Evolutionary conservation across 228 moss, liverwort and hornwort genomes (phyloP), one percentile per base, ranked within the genome.

Genomic region (Sphagnum fallax): DNA sequence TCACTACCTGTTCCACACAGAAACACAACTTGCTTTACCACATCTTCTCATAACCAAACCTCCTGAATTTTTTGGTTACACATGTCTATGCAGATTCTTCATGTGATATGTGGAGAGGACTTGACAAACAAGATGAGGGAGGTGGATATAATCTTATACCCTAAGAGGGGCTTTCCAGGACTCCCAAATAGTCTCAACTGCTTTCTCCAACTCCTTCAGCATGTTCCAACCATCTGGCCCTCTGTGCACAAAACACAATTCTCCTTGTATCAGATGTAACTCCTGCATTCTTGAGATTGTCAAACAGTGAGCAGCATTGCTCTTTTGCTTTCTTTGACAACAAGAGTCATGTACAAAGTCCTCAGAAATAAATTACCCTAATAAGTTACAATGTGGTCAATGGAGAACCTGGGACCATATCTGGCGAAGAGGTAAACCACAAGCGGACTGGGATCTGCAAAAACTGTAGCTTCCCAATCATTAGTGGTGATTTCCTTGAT

Each of bases 161-260:
- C 90, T 83, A 14, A 97, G 84, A 53, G 97, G 97, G 79, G 90
- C 93, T 85, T 85, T 90, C 60, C 78, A 73, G 6, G 89, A 85
- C 72, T 85, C 88, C 70, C 91, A 71, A 49, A 97, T 81, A 10
- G 69, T 81, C 13, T 83, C 76, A 4, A 97, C 78, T 77, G 91
- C 88, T 52, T 79, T 84, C 78, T 97, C 90, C 73, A 97, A 64
- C 70, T 90, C 88, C 78, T 83, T 85, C 67, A 97, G 77, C 60
- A 84, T 72, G 61, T 91, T 82, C 93, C 93, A 97, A 62, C 93
- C 83, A 50, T 91, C 82, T 57, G 75, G 58, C 61, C 93, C 93
- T 61, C 97, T 97, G 84, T 55, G 75, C 18, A 52, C 48, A 50
- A 61, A 10, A 65, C 16, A 64, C 6, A 13, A 14, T 48, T 50